phyloP scores from a whole-genome alignment of 2,329 filamentous ascomycete genomes.

The Penicillium sp. region DNA sequence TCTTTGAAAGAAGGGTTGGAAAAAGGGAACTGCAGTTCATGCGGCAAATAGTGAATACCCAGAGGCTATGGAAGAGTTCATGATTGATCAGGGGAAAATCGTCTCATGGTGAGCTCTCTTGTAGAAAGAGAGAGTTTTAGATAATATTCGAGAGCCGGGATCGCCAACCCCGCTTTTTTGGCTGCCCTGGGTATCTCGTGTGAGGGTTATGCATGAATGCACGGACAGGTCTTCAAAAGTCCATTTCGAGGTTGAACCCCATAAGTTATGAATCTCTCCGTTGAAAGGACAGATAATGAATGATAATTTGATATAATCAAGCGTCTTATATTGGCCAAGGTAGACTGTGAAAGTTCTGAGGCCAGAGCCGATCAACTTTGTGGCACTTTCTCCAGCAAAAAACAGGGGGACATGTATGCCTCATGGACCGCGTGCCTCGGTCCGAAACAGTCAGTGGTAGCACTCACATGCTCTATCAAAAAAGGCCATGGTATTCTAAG shows the following conservation, averaged over 20 bases:
- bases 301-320: not conserved
- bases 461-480: not conserved
- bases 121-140: no score
- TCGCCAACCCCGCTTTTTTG: not conserved
- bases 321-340: no score
- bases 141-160: no score
- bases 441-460: not conserved
- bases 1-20: no score
- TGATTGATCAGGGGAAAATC: no score
- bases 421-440: conserved; percentile 1
- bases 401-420: not conserved
- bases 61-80: no score
- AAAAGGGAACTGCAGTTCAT: no score
- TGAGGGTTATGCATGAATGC: not conserved
- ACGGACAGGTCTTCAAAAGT: not conserved
- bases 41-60: no score
- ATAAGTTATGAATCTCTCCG: not conserved
- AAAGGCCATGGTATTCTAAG: not conserved
- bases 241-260: not conserved
- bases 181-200: not conserved
- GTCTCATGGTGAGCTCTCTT: no score
- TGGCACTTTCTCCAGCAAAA: not conserved
- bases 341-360: not conserved
- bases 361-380: not conserved
- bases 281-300: not conserved